These are phyloP conservation scores for Coemansia sp. DNA, from an alignment of 192 early-diverging fungal genomes.

Conservation along the genomic window DNA sequence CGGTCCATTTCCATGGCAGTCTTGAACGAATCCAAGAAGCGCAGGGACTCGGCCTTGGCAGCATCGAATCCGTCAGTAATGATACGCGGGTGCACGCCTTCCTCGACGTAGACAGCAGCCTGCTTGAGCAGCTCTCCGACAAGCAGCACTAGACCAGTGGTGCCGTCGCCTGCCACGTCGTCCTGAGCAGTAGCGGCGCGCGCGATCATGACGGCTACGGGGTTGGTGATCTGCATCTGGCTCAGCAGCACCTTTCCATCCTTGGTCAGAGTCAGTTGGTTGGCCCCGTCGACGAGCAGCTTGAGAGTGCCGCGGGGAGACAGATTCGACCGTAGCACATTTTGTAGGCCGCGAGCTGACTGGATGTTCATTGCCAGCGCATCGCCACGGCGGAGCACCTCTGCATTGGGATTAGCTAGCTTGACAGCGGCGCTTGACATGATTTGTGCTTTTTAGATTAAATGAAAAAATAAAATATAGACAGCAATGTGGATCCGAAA, in stretches of 20 bases:
- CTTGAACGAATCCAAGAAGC: constrained; percentile 92
- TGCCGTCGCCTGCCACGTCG: constrained; percentile 98
- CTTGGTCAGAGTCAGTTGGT: constrained; percentile 96
- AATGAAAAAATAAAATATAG: not conserved
- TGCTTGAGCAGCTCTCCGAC: constrained; percentile 98
- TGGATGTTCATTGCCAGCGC: constrained; percentile 96
- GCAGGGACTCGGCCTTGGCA: constrained; percentile 91
- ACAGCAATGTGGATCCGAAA: not conserved
- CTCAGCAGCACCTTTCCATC: constrained; percentile 98
- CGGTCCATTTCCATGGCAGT: constrained; percentile 79
- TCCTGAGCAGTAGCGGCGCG: constrained; percentile 99
- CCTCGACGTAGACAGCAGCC: constrained; percentile 88
- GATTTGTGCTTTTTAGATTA: constrained; percentile 1
- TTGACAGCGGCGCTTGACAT: constrained; percentile 78
- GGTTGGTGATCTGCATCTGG: constrained; percentile 99
- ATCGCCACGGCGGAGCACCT: constrained; percentile 97
- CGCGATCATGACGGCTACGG: constrained; percentile 99
- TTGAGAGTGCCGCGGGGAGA: constrained; percentile 99
- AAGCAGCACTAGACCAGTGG: constrained; percentile 94
- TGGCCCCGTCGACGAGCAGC: constrained; percentile 97
- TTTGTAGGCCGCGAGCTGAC: constrained; percentile 93
- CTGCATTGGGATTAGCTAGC: constrained; percentile 96
- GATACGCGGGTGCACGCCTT: constrained; percentile 95
- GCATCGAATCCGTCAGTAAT: constrained; percentile 97
- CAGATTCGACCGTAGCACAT: constrained; percentile 94